Evolutionary conservation across 768 basidiomycete genomes (phyloP).

Genomic region (Russula compacta): DNA sequence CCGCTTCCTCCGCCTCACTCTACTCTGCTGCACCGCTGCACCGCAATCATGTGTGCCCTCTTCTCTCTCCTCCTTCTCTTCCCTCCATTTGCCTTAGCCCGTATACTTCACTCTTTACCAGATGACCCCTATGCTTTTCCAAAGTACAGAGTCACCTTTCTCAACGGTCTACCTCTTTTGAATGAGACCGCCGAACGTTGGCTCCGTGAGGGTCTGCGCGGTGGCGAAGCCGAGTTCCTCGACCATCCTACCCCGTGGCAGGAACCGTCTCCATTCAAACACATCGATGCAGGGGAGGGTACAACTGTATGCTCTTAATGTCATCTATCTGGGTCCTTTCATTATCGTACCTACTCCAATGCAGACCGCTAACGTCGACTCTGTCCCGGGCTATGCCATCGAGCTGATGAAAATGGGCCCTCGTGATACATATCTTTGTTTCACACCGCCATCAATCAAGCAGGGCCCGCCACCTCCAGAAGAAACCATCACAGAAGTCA

Average conservation of each 20-base stretch:
- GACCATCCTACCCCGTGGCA: slow-evolving; percentile 43
- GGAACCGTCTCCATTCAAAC: slow-evolving; percentile 37
- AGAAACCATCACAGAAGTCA: slow-evolving; percentile 48
- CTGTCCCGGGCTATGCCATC: slow-evolving; percentile 39
- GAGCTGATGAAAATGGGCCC: slow-evolving; percentile 70
- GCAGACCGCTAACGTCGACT: slow-evolving; percentile 1
- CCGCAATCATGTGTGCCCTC: background rate
- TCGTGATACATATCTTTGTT: slow-evolving; percentile 62
- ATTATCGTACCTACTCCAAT: slow-evolving; percentile 1
- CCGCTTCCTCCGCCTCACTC: no score
- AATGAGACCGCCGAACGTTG: slow-evolving; percentile 68
- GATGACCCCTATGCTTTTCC: slow-evolving; percentile 77
- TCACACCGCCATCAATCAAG: slow-evolving; percentile 59
- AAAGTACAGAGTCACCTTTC: slow-evolving; percentile 70
- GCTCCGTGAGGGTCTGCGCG: slow-evolving; percentile 61
- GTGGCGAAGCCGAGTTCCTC: slow-evolving; percentile 71
- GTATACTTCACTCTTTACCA: slow-evolving; percentile 57
- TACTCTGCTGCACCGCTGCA: no score
- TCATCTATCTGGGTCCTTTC: background rate
- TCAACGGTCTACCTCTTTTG: slow-evolving; percentile 66
- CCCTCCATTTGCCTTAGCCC: slow-evolving; percentile 12
- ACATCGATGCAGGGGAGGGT: slow-evolving; percentile 49
- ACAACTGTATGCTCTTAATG: slow-evolving; percentile 22
- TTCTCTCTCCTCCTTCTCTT: background rate
- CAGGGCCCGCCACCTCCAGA: slow-evolving; percentile 39